phyloP scores from a whole-genome alignment of 805 yeast genomes.

The Ogataea thermomethanolica region DNA sequence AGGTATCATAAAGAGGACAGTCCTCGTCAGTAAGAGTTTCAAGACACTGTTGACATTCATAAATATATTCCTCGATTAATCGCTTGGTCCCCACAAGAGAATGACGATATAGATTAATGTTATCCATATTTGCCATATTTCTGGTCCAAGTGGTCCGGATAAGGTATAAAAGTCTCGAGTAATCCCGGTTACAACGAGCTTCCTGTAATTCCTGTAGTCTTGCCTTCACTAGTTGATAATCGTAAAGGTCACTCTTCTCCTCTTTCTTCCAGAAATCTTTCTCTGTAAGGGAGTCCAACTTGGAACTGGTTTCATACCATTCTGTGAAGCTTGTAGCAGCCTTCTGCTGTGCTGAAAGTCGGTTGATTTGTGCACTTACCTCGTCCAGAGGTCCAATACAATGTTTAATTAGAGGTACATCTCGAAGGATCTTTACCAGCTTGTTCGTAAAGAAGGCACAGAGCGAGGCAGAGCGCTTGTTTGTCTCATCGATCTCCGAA shows the following conservation, averaged over 20 bases:
- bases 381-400: constrained; percentile 39
- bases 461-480: constrained; percentile 4
- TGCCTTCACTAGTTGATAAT: constrained; percentile 55
- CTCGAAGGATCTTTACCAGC: constrained; percentile 32
- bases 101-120: constrained; percentile 70
- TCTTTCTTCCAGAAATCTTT: constrained; percentile 70
- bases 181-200: constrained; percentile 59
- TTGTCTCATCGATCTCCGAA: constrained; percentile 5
- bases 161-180: constrained; percentile 59
- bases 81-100: constrained; percentile 82
- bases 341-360: constrained; percentile 41
- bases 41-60: constrained; percentile 61
- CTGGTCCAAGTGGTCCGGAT: constrained; percentile 84
- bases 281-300: constrained; percentile 62
- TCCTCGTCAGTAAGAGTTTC: constrained; percentile 37
- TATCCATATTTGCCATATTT: constrained; percentile 84
- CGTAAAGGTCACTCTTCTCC: constrained; percentile 65
- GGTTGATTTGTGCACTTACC: constrained; percentile 35
- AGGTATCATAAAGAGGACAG: constrained; percentile 56
- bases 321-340: constrained; percentile 46
- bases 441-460: constrained; percentile 1
- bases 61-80: constrained; percentile 76
- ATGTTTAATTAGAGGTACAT: constrained; percentile 33
- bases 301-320: constrained; percentile 65
- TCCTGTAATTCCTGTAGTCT: constrained; percentile 52